These are phyloP conservation scores for Boletales sp. DNA, from an alignment of 768 basidiomycete species.

Conservation along the genomic window DNA sequence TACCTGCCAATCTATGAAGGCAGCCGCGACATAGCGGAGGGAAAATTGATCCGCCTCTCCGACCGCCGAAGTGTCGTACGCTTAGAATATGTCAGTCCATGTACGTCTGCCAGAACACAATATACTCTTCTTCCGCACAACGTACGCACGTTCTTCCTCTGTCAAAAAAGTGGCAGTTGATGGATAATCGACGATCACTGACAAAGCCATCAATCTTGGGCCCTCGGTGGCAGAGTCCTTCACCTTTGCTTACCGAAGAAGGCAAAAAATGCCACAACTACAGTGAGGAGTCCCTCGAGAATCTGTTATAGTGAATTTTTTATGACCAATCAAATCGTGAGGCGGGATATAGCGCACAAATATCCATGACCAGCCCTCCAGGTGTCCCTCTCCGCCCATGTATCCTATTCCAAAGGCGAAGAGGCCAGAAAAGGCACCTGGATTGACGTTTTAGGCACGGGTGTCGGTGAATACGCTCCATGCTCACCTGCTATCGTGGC, in stretches of 20 bases:
- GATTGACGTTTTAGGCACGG: background rate
- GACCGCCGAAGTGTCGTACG: slow-evolving; percentile 33
- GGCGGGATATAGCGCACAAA: slow-evolving; percentile 39
- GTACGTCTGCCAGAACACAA: slow-evolving; percentile 29
- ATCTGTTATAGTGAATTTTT: slow-evolving; percentile 2
- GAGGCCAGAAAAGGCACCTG: slow-evolving; percentile 55
- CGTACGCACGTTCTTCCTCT: slow-evolving; percentile 12
- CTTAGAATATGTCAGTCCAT: slow-evolving; percentile 45
- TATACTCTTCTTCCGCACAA: slow-evolving; percentile 18
- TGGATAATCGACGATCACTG: slow-evolving; percentile 55
- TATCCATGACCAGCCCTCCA: slow-evolving; percentile 66
- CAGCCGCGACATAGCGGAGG: slow-evolving; percentile 48
- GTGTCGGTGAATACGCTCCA: accelerated
- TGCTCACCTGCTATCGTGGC: slow-evolving; percentile 52
- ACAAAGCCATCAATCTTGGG: background rate
- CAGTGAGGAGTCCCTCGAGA: slow-evolving; percentile 49
- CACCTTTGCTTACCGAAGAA: slow-evolving; percentile 40
- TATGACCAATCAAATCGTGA: background rate
- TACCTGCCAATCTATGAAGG: slow-evolving; percentile 64
- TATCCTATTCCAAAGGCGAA: slow-evolving; percentile 54
- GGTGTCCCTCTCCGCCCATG: slow-evolving; percentile 44
- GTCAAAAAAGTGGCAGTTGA: slow-evolving; percentile 17
- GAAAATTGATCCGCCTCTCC: slow-evolving; percentile 53
- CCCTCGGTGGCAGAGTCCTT: background rate
- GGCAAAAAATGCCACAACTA: slow-evolving; percentile 51